These are phyloP conservation scores for Triangularia verruculosa DNA, from an alignment of 2,329 filamentous ascomycete species.

Conservation along the genomic window DNA sequence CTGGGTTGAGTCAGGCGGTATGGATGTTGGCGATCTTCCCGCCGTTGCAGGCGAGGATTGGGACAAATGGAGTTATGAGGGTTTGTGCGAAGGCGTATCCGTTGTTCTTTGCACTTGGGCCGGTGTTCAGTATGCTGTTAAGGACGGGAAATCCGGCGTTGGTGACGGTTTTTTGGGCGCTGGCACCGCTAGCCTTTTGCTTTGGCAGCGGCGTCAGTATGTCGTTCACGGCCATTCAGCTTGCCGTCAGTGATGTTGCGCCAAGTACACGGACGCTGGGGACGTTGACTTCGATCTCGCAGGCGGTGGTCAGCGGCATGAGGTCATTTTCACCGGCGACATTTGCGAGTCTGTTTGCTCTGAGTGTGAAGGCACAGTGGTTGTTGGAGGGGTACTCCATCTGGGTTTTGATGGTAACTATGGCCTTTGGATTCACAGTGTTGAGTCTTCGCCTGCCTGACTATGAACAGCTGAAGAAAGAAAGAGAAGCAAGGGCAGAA, in stretches of 20 bases:
- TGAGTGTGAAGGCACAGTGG: constrained; percentile 60
- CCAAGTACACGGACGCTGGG: constrained; percentile 64
- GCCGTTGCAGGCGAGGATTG: constrained; percentile 59
- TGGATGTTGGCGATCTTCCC: constrained; percentile 74
- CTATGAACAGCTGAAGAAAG: constrained; percentile 29
- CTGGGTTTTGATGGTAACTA: constrained; percentile 55
- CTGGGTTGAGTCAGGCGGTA: constrained; percentile 63
- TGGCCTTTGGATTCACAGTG: constrained; percentile 36
- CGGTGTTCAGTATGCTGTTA: constrained; percentile 56
- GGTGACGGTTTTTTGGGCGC: constrained; percentile 54
- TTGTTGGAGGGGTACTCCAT: constrained; percentile 59
- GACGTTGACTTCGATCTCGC: constrained; percentile 66
- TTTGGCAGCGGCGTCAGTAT: constrained; percentile 65
- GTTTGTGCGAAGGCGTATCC: constrained; percentile 60
- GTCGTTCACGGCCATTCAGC: constrained; percentile 68
- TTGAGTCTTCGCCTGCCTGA: constrained; percentile 37
- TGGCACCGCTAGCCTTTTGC: constrained; percentile 42
- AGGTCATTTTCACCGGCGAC: constrained; percentile 64
- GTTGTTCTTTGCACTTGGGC: constrained; percentile 55
- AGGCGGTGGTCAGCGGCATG: constrained; percentile 60
- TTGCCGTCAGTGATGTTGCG: constrained; percentile 70
- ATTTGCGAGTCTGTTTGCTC: constrained; percentile 65
- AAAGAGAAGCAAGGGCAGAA: constrained; percentile 17
- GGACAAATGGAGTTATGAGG: constrained; percentile 64
- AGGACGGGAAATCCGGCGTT: constrained; percentile 39